Evolutionary conservation across 2,329 filamentous ascomycete genomes (phyloP), one percentile per base, ranked within the genome.

Genomic region (Microcyclospora tardicrescens): DNA sequence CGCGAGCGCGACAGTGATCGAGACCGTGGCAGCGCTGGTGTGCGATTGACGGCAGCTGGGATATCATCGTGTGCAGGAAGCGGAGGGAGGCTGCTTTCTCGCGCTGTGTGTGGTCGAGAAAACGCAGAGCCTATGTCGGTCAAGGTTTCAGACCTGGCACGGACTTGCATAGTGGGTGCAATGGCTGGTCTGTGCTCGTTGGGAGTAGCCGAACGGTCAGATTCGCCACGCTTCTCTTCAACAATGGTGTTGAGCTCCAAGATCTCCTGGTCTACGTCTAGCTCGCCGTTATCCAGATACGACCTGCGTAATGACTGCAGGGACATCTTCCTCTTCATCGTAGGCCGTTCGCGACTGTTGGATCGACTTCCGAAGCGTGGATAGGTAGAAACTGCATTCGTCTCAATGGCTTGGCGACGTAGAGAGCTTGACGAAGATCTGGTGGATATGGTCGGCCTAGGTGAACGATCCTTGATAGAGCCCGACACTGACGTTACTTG

Each of bases 181-280:
- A 69, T 60, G 38, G 64, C 63, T n/a, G 65, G 62, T 1, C 68
- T 55, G 43, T 68, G 65, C 39, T 59, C 55, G 51, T 43, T 55
- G 8, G 42, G 39, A 19, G 36, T 46, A 49, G 51, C 41, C 1
- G 44, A 48, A 46, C 42, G 47, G 8, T 38, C 29, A 8, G 56
- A 55, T 35, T 61, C 61, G n/a, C 59, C 60, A n/a, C 63, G 54
- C 12, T 60, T 59, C 46, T 68, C 64, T 47, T 68, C 64, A 35
- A 68, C 60, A 37, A 68, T 68, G 15, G 62, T 67, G 51, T 69
- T 67, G 39, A 68, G 59, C 48, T 68, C 65, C 3, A 63, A 57
- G 37, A 68, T 64, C 11, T 64, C 66, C 28, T 61, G 58, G 28
- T 69, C 66, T 8, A 68, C 52, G 34, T 64, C 61, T 54, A 33